Conservation (phyloP, 257 asterid species). For the Solanum lycopersicoides region DNA sequence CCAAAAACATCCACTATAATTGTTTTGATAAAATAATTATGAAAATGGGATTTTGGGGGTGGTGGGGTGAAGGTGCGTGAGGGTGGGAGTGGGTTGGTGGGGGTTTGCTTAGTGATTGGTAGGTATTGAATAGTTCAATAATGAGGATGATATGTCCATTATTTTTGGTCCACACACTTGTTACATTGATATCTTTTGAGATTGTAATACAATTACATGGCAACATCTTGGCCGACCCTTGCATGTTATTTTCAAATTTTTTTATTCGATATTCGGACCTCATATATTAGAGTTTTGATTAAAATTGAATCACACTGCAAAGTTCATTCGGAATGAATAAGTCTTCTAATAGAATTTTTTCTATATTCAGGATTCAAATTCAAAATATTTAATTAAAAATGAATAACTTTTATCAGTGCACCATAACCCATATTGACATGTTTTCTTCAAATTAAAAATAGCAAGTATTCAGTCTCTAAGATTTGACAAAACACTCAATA, state of each 20-base stretch:
- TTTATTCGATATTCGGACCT: too few species aligned
- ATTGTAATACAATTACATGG: not conserved
- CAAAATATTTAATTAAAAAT: fast-evolving
- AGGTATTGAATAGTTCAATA: not conserved
- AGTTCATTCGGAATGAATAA: fast-evolving
- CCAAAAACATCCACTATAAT: not conserved
- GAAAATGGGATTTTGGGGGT: not conserved
- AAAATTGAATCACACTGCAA: fast-evolving
- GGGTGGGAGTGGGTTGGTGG: too few species aligned
- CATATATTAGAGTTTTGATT: too few species aligned
- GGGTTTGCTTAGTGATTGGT: not conserved
- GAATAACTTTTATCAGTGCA: too few species aligned
- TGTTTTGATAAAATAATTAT: not conserved
- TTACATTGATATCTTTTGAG: not conserved
- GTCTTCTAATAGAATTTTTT: fast-evolving
- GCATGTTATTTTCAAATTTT: too few species aligned
- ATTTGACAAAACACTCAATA: not conserved
- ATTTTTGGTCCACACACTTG: not conserved
- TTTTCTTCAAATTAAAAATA: not conserved
- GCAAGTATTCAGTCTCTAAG: not conserved
- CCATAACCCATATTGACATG: not conserved
- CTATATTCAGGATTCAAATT: fast-evolving
- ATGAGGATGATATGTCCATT: not conserved
- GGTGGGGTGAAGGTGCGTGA: not conserved
- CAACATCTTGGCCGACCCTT: not conserved